A percentile compares a stretch with the other conserved stretches of the same genome.
phyloP scores from a whole-genome alignment of 2,329 filamentous ascomycete genomes.

The Colletotrichum horii region DNA sequence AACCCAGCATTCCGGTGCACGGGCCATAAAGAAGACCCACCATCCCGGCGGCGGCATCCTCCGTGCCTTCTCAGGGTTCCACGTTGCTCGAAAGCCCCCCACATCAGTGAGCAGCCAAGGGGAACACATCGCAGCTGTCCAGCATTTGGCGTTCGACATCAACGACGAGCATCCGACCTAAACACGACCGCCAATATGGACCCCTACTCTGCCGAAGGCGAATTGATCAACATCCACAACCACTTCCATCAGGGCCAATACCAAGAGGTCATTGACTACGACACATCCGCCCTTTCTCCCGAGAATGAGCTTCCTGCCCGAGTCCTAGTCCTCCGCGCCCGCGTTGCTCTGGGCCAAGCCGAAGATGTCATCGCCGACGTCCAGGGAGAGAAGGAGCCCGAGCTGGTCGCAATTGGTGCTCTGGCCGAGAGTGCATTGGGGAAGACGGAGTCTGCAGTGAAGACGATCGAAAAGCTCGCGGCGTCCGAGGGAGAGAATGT shows the following conservation, averaged over 20 bases:
- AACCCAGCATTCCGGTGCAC: background rate
- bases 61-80: slow-evolving; percentile 55
- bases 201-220: slow-evolving; percentile 73
- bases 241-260: slow-evolving; percentile 83
- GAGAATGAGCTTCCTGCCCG: slow-evolving; percentile 80
- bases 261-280: slow-evolving; percentile 84
- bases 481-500: slow-evolving; percentile 73
- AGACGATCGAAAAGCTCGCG: slow-evolving; percentile 70
- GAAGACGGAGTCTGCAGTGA: slow-evolving; percentile 65
- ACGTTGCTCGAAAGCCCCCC: slow-evolving; percentile 55
- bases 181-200: slow-evolving; percentile 57
- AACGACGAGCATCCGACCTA: slow-evolving; percentile 12
- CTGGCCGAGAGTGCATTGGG: slow-evolving; percentile 72
- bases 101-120: slow-evolving; percentile 36
- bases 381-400: slow-evolving; percentile 68
- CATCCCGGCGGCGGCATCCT: slow-evolving; percentile 30
- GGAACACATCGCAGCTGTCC: slow-evolving; percentile 18
- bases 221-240: slow-evolving; percentile 75
- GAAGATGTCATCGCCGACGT: slow-evolving; percentile 74
- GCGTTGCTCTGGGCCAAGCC: slow-evolving; percentile 81
- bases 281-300: slow-evolving; percentile 77
- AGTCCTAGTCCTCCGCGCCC: slow-evolving; percentile 80
- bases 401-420: slow-evolving; percentile 77
- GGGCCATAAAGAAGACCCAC: background rate
- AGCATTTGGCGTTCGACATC: slow-evolving; percentile 25